These are phyloP conservation scores for Eurotiales sp. DNA, from an alignment of 2,329 filamentous ascomycete species.

Conservation along the genomic window DNA sequence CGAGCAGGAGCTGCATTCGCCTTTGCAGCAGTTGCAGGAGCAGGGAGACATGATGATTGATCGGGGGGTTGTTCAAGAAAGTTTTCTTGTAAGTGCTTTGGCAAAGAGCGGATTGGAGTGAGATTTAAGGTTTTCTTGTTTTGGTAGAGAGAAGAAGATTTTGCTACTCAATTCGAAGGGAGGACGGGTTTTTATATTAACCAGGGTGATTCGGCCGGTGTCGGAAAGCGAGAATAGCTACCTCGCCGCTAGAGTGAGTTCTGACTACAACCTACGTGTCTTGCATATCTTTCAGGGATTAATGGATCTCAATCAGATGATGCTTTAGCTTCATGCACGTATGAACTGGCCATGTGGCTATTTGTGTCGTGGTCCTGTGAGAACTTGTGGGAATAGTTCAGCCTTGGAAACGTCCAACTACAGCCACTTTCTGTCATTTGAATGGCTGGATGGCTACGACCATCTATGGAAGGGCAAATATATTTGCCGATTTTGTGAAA, in stretches of 20 bases:
- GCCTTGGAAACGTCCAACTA: background rate
- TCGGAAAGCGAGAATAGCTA: background rate
- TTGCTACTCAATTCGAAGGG: background rate
- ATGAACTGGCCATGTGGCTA: conserved; percentile 6
- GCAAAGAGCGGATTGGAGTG: background rate
- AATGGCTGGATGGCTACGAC: background rate
- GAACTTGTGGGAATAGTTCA: background rate
- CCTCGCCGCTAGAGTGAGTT: background rate
- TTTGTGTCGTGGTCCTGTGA: background rate
- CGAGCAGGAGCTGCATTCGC: conserved; percentile 38
- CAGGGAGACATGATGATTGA: conserved; percentile 39
- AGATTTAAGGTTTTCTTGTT: background rate
- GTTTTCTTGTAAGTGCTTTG: background rate
- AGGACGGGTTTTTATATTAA: conserved; percentile 1
- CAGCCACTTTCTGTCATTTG: background rate
- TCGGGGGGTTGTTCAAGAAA: background rate
- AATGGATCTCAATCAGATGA: background rate
- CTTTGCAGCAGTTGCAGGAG: conserved; percentile 39
- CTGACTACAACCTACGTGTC: background rate
- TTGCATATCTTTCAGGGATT: background rate
- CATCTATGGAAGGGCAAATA: background rate
- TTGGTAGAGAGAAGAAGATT: background rate
- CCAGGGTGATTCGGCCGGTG: background rate
- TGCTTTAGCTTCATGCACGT: background rate
- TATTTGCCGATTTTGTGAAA: background rate